A percentile compares a stretch with the other conserved stretches of the same genome.
Evolutionary conservation across 1,284 basidiomycete genomes (phyloP).

Genomic region (Sparassis latifolia): DNA sequence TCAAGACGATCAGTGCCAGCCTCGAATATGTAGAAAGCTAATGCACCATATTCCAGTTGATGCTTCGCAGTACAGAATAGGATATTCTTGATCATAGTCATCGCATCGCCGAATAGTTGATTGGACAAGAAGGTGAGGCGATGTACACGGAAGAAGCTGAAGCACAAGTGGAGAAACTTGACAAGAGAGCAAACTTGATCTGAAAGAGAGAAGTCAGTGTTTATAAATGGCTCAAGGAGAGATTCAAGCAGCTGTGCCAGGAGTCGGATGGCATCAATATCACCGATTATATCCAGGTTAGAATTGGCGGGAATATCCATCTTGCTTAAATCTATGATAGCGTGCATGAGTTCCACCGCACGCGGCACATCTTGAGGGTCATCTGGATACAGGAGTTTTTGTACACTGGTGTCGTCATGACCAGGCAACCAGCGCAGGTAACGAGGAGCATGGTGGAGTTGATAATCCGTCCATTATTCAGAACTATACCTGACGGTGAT

Average conservation of each 20-base stretch:
- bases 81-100: conserved; percentile 18
- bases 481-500: conserved; percentile 2
- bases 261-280: neutral
- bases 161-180: conserved; percentile 9
- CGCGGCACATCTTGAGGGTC: conserved; percentile 14
- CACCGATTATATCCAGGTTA: neutral
- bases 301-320: neutral
- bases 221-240: conserved; percentile 10
- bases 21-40: conserved; percentile 14
- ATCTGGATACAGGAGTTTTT: conserved; percentile 1
- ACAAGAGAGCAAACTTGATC: conserved; percentile 5
- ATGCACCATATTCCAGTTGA: conserved; percentile 9
- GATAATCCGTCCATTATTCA: conserved; percentile 4
- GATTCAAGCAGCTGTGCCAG: conserved; percentile 6
- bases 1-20: conserved; percentile 18
- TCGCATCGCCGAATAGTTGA: conserved; percentile 18
- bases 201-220: conserved; percentile 3
- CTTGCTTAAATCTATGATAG: conserved; percentile 2
- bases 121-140: conserved; percentile 13
- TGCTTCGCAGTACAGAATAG: conserved; percentile 21
- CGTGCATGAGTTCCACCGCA: conserved; percentile 7
- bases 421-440: conserved; percentile 7
- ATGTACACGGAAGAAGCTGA: conserved; percentile 20
- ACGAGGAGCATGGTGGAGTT: conserved; percentile 1
- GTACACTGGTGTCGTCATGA: neutral